Evolutionary conservation across 2,329 filamentous ascomycete genomes (phyloP), one percentile per base, ranked within the genome.

Genomic region (Fusarium sp.): DNA sequence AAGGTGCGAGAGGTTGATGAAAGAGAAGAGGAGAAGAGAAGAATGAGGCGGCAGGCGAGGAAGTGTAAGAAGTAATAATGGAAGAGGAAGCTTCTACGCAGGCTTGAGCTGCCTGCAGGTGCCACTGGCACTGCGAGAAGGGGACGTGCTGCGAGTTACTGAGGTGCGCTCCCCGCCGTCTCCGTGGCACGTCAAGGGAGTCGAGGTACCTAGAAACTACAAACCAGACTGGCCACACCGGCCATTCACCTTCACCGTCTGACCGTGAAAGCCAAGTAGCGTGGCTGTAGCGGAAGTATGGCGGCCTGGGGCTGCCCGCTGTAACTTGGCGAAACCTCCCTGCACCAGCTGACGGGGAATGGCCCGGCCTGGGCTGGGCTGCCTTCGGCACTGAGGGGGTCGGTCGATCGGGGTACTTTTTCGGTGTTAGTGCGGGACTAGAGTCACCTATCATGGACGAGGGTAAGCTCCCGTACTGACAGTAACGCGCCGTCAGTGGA

Each of bases 311-410:
- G 19, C 19, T 19, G 19, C 19, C 19, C 50, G 34, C 56, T 56
- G 61, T 45, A 65, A 49, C 57, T 48, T 44, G 29, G 61, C 49
- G 58, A 64, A 58, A 54, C 42, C 58, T 64, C 46, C 59, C 49
- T 59, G 54, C 60, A 53, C 66, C 64, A 69, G 66, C 57, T 69
- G 66, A 69, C 61, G 66, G 61, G 51, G 66, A 49, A 60, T 60
- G 56, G 43, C 35, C 56, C 49, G 49, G 54, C 54, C 54, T 58
- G 39, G 53, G 61, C 58, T 60, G 61, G 62, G 56, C 53, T 68
- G 60, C 56, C 65, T 65, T 69, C 51, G 63, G 66, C 59, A 58
- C 61, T 64, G 62, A 59, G 64, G 56, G 55, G 64, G 55, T 50
- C 48, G 52, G 64, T 65, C 64, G 60, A 65, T 66, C 64, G 38